These are phyloP conservation scores for Lactifluus volemus DNA, from an alignment of 768 basidiomycete genomes.

Conservation along the genomic window DNA sequence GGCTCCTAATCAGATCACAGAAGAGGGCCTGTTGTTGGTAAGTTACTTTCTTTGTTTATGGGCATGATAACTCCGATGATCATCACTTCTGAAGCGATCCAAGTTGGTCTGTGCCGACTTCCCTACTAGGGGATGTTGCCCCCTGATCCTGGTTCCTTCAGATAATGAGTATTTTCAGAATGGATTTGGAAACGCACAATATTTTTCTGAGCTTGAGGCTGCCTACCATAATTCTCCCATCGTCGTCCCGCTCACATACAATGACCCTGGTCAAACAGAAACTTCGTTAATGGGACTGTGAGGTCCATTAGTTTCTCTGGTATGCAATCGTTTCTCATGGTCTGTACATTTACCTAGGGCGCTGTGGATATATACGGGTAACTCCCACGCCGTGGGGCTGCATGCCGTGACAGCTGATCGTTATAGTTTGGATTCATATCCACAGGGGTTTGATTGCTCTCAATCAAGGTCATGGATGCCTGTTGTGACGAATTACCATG, in stretches of 20 bases:
- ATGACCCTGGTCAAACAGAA: slow-evolving; percentile 51
- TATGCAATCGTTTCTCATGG: background rate
- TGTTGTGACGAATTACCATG: slow-evolving; percentile 53
- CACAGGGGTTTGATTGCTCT: slow-evolving; percentile 76
- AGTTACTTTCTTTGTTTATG: slow-evolving; percentile 16
- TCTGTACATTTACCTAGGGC: slow-evolving; percentile 33
- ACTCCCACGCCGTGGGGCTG: background rate
- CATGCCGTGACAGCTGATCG: background rate
- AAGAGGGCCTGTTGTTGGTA: slow-evolving; percentile 73
- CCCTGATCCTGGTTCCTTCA: slow-evolving; percentile 22
- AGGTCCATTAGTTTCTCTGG: slow-evolving; percentile 12
- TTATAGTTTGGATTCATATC: slow-evolving; percentile 47
- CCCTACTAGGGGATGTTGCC: background rate
- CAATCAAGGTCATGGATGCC: slow-evolving; percentile 57
- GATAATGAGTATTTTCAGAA: slow-evolving; percentile 71
- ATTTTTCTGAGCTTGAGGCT: slow-evolving; percentile 54
- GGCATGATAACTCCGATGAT: background rate
- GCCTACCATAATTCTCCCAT: slow-evolving; percentile 48
- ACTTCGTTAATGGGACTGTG: slow-evolving; percentile 67
- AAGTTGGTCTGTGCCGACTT: slow-evolving; percentile 36
- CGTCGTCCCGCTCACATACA: slow-evolving; percentile 66
- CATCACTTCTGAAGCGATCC: slow-evolving; percentile 34
- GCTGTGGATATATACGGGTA: slow-evolving; percentile 73
- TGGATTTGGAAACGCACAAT: slow-evolving; percentile 35
- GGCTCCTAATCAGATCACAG: slow-evolving; percentile 54